Evolutionary conservation across 2,329 filamentous ascomycete genomes (phyloP).

Genomic region (Calonectria henricotiae): DNA sequence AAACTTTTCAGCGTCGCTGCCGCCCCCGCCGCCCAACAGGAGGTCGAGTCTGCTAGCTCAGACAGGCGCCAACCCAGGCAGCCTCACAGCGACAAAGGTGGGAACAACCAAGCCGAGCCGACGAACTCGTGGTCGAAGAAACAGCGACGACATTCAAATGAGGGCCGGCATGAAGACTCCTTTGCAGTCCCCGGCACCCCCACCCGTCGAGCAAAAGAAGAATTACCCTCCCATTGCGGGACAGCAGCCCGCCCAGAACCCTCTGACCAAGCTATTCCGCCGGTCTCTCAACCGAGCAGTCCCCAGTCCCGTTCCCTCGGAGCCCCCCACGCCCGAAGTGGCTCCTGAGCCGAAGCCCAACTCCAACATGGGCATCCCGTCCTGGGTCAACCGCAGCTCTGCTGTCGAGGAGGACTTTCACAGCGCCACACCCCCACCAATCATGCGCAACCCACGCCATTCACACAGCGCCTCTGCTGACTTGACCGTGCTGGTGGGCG

Average conservation of each 20-base stretch:
- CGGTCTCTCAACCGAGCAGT: slow-evolving; percentile 63
- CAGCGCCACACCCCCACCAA: slow-evolving; percentile 72
- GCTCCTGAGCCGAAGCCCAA: slow-evolving; percentile 46
- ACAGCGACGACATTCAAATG: slow-evolving; percentile 55
- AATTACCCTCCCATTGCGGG: slow-evolving; percentile 68
- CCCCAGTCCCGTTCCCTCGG: slow-evolving; percentile 22
- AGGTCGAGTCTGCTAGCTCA: slow-evolving; percentile 70
- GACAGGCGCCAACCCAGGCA: slow-evolving; percentile 55
- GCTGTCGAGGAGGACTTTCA: slow-evolving; percentile 62
- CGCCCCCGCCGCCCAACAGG: slow-evolving; percentile 68
- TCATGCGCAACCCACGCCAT: slow-evolving; percentile 64
- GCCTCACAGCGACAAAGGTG: slow-evolving; percentile 41
- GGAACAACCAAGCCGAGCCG: slow-evolving; percentile 44
- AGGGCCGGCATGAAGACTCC: slow-evolving; percentile 50
- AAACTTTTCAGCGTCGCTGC: slow-evolving; percentile 58
- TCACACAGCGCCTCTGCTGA: slow-evolving; percentile 52
- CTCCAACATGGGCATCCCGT: slow-evolving; percentile 59
- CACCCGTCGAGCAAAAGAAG: slow-evolving; percentile 56
- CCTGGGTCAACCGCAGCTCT: slow-evolving; percentile 59
- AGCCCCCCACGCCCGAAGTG: slow-evolving; percentile 37
- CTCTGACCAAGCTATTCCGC: slow-evolving; percentile 68
- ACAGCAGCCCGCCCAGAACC: slow-evolving; percentile 63
- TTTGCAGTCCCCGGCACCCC: slow-evolving; percentile 46
- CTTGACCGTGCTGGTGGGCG: slow-evolving; percentile 31
- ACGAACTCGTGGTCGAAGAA: slow-evolving; percentile 43